A percentile compares a stretch with the other conserved stretches of the same genome.
These are phyloP conservation scores for Lecanicillium sp. DNA, from an alignment of 2,329 filamentous ascomycete species.

Conservation along the genomic window DNA sequence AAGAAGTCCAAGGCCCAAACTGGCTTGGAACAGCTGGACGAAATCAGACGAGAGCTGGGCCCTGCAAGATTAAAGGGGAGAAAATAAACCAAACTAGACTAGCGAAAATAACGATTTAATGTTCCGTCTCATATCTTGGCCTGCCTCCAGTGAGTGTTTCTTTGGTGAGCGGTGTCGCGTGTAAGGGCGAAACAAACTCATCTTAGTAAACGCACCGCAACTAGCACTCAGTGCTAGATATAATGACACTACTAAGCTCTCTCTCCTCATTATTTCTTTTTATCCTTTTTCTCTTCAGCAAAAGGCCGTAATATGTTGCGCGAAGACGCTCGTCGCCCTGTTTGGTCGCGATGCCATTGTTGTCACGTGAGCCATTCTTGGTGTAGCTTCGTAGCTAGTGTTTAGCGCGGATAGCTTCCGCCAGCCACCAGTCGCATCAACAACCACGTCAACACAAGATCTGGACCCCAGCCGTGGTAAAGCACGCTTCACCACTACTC, in stretches of 20 bases:
- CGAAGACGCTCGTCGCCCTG: no score
- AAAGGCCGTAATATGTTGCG: no score
- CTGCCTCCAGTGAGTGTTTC: no score
- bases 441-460: not conserved
- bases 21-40: slow-evolving; percentile 83
- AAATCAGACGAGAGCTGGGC: slow-evolving; percentile 74
- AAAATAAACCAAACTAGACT: slow-evolving; percentile 2
- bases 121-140: no score
- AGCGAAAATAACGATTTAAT: not conserved
- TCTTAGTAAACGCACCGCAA: no score
- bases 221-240: no score
- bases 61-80: slow-evolving; percentile 54
- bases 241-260: no score
- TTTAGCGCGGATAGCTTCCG: slow-evolving; percentile 8
- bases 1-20: slow-evolving; percentile 76
- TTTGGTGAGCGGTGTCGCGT: no score
- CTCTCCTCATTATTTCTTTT: no score
- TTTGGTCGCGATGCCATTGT: no score
- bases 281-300: no score
- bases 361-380: slow-evolving; percentile 5
- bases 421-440: slow-evolving; percentile 7
- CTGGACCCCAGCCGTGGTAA: slow-evolving; percentile 3
- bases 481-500: slow-evolving; percentile 10
- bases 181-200: no score
- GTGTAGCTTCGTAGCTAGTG: not conserved